Evolutionary conservation across 1,139 yeast genomes (phyloP).

Genomic region (Candida frijolesensis): DNA sequence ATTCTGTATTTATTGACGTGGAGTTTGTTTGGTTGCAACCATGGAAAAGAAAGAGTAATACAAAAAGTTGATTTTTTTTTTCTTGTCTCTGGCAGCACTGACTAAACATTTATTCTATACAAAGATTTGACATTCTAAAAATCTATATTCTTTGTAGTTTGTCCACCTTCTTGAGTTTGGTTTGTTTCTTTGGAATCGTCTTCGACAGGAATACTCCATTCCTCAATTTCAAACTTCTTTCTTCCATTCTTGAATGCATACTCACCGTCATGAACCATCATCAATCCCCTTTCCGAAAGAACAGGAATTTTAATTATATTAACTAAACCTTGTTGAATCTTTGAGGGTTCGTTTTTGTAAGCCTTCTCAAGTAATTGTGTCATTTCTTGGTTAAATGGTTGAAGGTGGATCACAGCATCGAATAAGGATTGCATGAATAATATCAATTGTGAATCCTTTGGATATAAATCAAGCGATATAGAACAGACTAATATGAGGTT

Average conservation of each 20-base stretch:
- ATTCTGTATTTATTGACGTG: neutral
- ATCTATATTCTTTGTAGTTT: constrained; percentile 39
- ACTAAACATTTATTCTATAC: neutral
- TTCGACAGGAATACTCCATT: constrained; percentile 95
- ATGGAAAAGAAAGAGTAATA: neutral
- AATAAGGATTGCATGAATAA: constrained; percentile 58
- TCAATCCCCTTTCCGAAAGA: constrained; percentile 74
- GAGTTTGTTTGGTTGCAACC: neutral
- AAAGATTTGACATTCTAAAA: constrained; percentile 20
- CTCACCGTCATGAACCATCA: constrained; percentile 76
- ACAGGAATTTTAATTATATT: constrained; percentile 74
- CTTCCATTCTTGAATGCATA: constrained; percentile 86
- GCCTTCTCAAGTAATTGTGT: constrained; percentile 65
- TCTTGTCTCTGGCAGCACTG: neutral
- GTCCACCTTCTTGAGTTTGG: constrained; percentile 23
- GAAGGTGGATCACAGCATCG: constrained; percentile 74
- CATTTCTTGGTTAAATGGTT: constrained; percentile 83
- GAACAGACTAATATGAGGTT: constrained; percentile 55
- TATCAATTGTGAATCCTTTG: constrained; percentile 53
- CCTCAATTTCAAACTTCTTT: constrained; percentile 80
- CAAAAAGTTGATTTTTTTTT: constrained; percentile 5
- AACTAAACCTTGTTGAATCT: constrained; percentile 83
- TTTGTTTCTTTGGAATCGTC: constrained; percentile 54
- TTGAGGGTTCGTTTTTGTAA: constrained; percentile 70
- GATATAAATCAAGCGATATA: constrained; percentile 67